These are phyloP conservation scores for Trichoderma asperelloides DNA, from an alignment of 495 filamentous ascomycete genomes.

Conservation along the genomic window DNA sequence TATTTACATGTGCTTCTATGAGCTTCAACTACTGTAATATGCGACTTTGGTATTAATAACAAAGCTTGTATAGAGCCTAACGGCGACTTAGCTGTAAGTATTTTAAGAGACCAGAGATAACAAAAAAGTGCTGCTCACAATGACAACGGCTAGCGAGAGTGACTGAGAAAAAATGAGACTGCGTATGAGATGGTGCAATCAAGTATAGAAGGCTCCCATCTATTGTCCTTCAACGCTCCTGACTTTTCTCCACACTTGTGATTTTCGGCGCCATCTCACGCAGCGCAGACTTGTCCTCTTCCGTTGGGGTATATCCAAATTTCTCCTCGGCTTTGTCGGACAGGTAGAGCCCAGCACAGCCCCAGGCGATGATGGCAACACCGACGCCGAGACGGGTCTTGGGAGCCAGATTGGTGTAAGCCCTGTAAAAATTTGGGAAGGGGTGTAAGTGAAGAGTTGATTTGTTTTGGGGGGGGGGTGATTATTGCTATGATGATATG, in stretches of 20 bases:
- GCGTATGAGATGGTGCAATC: neutral
- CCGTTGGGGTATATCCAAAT: conserved; percentile 34
- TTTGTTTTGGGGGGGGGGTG: neutral
- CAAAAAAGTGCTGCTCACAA: too few species aligned
- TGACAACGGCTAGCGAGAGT: too few species aligned
- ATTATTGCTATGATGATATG: neutral
- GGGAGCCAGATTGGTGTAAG: conserved; percentile 30
- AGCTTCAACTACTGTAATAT: too few species aligned
- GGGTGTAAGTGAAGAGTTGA: neutral
- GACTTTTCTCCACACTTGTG: conserved; percentile 4
- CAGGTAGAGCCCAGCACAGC: conserved; percentile 30
- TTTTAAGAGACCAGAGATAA: too few species aligned
- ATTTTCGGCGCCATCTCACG: conserved; percentile 30
- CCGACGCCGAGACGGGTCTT: conserved; percentile 30
- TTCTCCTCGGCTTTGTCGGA: conserved; percentile 32
- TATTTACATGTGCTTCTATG: too few species aligned
- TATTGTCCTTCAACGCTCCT: neutral
- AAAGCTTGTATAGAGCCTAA: too few species aligned
- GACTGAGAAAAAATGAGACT: too few species aligned
- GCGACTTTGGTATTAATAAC: too few species aligned
- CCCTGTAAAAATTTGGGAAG: conserved; percentile 11
- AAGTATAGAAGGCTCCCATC: neutral
- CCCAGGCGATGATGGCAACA: conserved; percentile 35
- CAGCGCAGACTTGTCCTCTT: conserved; percentile 33
- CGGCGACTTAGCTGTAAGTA: too few species aligned